Percentiles rank a stretch among this genome's conserved stretches.
Conservation (phyloP, 345 rosid species). For the Rhizophora mangle region DNA sequence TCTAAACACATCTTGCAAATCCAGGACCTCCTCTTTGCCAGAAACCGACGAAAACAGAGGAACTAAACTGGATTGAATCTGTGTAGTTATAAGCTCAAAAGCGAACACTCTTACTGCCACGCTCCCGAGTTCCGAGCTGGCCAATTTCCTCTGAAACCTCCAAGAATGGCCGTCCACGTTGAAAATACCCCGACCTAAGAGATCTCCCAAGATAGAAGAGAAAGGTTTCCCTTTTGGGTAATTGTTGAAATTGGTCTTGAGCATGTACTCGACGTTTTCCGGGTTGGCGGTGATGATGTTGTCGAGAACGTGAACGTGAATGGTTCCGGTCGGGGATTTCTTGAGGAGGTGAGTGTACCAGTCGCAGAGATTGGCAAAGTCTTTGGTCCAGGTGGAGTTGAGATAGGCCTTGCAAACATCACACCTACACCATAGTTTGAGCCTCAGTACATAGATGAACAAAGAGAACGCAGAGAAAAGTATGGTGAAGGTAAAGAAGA, state of each 20-base stretch:
- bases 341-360: constrained; percentile 44
- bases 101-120: constrained; percentile 38
- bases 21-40: constrained; percentile 22
- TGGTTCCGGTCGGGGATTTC: constrained; percentile 35
- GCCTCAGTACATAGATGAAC: constrained; percentile 16
- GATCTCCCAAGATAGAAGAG: constrained; percentile 41
- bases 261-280: constrained; percentile 39
- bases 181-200: constrained; percentile 58
- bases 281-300: constrained; percentile 46
- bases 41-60: constrained; percentile 31
- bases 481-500: constrained; percentile 19
- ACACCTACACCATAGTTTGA: constrained; percentile 35
- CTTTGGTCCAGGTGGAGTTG: constrained; percentile 34
- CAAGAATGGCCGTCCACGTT: constrained; percentile 59
- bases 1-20: constrained; percentile 59
- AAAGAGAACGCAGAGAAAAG: constrained; percentile 15
- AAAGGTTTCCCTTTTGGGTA: constrained; percentile 54
- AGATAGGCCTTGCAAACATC: constrained; percentile 34
- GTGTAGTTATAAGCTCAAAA: constrained; percentile 32
- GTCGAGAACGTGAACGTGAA: constrained; percentile 37
- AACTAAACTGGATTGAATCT: constrained; percentile 41
- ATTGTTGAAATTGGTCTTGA: constrained; percentile 43
- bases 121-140: constrained; percentile 49
- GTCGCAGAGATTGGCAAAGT: constrained; percentile 42
- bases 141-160: constrained; percentile 56